Base-by-base conservation (phyloP, 2,329 filamentous ascomycete genomes). In the Aquanectria penicillioides region DNA sequence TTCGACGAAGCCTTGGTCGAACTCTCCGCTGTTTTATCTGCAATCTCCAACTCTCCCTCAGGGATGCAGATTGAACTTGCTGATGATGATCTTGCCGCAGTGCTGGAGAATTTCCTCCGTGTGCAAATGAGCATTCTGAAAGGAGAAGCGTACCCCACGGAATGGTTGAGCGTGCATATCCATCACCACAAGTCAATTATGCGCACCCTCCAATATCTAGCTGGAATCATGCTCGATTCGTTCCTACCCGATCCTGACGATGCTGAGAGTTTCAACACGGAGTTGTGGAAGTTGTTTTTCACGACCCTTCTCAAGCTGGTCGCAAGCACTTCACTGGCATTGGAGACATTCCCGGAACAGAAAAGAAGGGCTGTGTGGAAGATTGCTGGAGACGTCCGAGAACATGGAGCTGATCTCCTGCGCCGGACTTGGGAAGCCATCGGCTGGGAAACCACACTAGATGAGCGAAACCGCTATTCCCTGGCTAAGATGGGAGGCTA, bases 321-420 rank as follows among this genome's bases (percentile, higher is more conserved):
- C 3, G 92, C 92, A 5, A 97, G 93, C 70, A 89, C 94, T 29
- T 92, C 90, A 0, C 83, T 99, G 17, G 94, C 95, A 0, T 84
- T 99, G 31, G 95, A 99, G 73, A 97, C 94, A 0, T 98, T 97
- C 72, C 93, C 95, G 0, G 96, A 99, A 74, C 95, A 99, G 77
- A 99, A 98, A 78, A 84, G 95, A 40, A 84, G 95, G 53, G 94
- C 95, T 1, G 94, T 98, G 2, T 99, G 96, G 95, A 99, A 98
- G 79, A 97, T 99, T 72, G 95, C 94, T 4, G 95, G 95, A 6
- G 96, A 99, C 77, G 93, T 99, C 47, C 86, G 95, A 54, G 94
- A 98, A 74, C 86, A 93, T 64, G 95, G 96, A 13, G 94, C 95
- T 4, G 91, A 94, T 47, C 81, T 99, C 8, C 80, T 99, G 28